Base-by-base conservation (phyloP, 179 eudicot species). In the Beta corolliflora region DNA sequence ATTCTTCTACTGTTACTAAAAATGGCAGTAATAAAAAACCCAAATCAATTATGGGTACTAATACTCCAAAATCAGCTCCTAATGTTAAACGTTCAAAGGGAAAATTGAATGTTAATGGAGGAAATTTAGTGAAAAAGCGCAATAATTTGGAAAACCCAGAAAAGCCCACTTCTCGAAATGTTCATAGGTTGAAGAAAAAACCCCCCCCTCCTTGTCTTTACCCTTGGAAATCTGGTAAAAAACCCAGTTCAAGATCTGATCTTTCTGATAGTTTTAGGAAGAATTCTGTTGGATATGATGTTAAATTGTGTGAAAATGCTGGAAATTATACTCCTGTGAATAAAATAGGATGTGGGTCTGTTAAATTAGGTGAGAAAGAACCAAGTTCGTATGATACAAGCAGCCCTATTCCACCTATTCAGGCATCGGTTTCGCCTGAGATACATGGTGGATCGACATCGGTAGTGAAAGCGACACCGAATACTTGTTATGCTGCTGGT, bases 401-500 rank as follows among this genome's bases (percentile, higher is more conserved):
- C 45, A 80, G 83, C 52, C 79, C 81, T 44, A 86, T 89, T 25
- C 93, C 94, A 11, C 94, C 97, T 19, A 81, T 88, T 81, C 90
- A 91, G 88, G 85, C 89, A 19, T 92, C 97, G 0, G 85, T 89
- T 71, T 92, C 94, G 15, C 97, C 97, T 25, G 98, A 93, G 80
- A 88, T 94, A 69, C 93, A 89, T 66, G 78, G 85, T 23, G 92
- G 88, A 23, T 86, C 84, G 13, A 81, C 89, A 14, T 72, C 87
- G 52, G 68, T 80, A 21, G 76, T 85, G 76, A 82, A 75, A 41
- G 87, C 77, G 0, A 84, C 86, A 5, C 87, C 98, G 3, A 89
- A 86, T 21, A 81, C 88, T 81, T 91, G 92, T 83, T 91, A 94
- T 83, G 93, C 88, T 79, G 93, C 95, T 48, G 97, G 98, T 7